These are phyloP conservation scores for Holtermannia corniformis DNA, from an alignment of 768 basidiomycete species.

Conservation along the genomic window DNA sequence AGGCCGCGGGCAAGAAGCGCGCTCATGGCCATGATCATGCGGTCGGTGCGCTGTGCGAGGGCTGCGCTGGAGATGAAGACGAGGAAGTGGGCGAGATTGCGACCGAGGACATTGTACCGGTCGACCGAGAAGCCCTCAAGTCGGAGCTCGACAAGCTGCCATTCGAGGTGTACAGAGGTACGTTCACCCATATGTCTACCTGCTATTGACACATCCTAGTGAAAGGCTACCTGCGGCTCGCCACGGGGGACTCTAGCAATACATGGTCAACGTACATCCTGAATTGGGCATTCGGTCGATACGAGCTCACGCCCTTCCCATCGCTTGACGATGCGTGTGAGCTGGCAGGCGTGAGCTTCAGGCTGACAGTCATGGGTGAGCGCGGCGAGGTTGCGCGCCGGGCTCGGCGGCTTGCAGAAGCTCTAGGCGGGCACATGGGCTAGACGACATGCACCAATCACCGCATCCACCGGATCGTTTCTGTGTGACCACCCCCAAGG, in stretches of 20 bases:
- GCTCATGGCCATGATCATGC: slow-evolving; percentile 15
- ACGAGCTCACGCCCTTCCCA: slow-evolving; percentile 51
- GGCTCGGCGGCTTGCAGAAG: slow-evolving; percentile 50
- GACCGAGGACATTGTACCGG: slow-evolving; percentile 8
- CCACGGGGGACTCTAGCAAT: slow-evolving; percentile 13
- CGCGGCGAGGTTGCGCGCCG: slow-evolving; percentile 63
- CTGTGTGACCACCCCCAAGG: no score
- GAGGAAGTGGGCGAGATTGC: slow-evolving; percentile 1
- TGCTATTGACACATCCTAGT: slow-evolving; percentile 44
- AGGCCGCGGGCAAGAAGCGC: slow-evolving; percentile 13
- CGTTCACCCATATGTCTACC: not conserved
- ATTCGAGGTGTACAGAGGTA: slow-evolving; percentile 40
- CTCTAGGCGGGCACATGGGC: slow-evolving; percentile 18
- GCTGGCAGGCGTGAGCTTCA: slow-evolving; percentile 44
- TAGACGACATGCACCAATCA: no score
- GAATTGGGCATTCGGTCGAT: slow-evolving; percentile 91
- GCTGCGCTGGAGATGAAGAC: not conserved
- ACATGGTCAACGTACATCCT: slow-evolving; percentile 43
- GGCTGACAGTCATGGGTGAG: slow-evolving; percentile 85
- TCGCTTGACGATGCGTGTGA: slow-evolving; percentile 28
- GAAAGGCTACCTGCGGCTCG: slow-evolving; percentile 70
- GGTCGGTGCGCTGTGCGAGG: slow-evolving; percentile 1
- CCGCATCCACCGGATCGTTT: no score
- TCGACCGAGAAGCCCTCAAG: slow-evolving; percentile 22
- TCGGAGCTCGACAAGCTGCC: slow-evolving; percentile 27